Conservation (phyloP, 2,329 filamentous ascomycete genomes). For the Hypoxylon sp. region DNA sequence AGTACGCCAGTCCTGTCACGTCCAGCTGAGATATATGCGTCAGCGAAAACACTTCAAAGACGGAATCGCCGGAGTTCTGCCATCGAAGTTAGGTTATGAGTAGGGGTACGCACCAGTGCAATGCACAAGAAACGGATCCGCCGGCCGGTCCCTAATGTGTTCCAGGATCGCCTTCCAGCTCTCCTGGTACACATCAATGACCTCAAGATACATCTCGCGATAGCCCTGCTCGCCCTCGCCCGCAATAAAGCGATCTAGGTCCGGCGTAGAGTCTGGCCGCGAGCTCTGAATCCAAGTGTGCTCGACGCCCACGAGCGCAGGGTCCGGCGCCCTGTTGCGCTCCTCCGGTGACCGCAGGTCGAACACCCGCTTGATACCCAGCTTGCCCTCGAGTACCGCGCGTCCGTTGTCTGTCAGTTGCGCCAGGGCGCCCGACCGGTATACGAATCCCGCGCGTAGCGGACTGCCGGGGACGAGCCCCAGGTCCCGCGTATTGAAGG, state of each 20-base stretch:
- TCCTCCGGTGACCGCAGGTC: constrained; percentile 64
- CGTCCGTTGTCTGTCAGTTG: constrained; percentile 54
- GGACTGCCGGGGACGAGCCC: constrained; percentile 59
- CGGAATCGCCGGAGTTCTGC: not conserved
- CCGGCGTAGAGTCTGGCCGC: constrained; percentile 54
- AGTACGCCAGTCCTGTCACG: constrained; percentile 68
- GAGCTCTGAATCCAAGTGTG: constrained; percentile 59
- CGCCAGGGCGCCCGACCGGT: constrained; percentile 62
- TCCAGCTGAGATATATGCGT: constrained; percentile 57
- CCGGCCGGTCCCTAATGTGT: constrained; percentile 61
- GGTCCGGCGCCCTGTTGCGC: constrained; percentile 59
- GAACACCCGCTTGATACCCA: constrained; percentile 62
- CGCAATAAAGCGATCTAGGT: constrained; percentile 59
- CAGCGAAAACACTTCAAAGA: constrained; percentile 10
- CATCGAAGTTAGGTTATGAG: too few species aligned
- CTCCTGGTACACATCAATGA: constrained; percentile 59
- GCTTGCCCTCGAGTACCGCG: constrained; percentile 55
- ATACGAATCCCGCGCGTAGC: constrained; percentile 59
- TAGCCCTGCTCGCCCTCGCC: constrained; percentile 62
- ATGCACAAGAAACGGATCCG: constrained; percentile 64
- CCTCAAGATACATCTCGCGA: constrained; percentile 61
- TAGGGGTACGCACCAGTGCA: constrained; percentile 62
- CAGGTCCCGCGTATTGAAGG: constrained; percentile 67
- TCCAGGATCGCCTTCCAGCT: constrained; percentile 62
- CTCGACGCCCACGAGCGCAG: constrained; percentile 59